Percentiles rank a stretch among this genome's conserved stretches.
Conservation (phyloP, 139 green algal genomes). For the Tetraselmis chui region DNA sequence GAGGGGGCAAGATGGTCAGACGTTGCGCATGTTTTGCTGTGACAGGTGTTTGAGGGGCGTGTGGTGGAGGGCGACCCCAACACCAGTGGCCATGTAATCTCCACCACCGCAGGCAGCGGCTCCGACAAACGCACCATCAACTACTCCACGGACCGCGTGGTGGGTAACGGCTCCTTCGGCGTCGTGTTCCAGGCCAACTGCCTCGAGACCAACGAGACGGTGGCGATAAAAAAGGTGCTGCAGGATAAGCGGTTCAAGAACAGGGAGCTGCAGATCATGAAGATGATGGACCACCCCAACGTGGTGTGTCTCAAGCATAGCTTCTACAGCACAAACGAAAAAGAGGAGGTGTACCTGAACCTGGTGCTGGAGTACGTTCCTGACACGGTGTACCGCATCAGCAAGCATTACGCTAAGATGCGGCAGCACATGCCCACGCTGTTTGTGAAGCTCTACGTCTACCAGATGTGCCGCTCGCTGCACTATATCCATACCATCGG, state of each 20-base stretch:
- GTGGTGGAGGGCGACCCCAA: constrained; percentile 61
- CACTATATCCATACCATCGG: constrained; percentile 72
- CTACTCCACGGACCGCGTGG: constrained; percentile 86
- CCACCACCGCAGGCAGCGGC: constrained; percentile 20
- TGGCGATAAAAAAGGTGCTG: constrained; percentile 99
- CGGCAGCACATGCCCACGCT: constrained; percentile 87
- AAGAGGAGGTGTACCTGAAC: constrained; percentile 81
- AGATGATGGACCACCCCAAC: constrained; percentile 92
- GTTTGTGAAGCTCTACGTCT: constrained; percentile 93
- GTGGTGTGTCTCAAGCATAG: constrained; percentile 95
- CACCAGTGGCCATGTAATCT: constrained; percentile 43
- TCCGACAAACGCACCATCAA: constrained; percentile 52
- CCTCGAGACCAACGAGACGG: constrained; percentile 89
- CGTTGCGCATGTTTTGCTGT: too few relatives aligned
- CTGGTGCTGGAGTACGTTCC: constrained; percentile 98
- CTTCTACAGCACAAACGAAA: constrained; percentile 85
- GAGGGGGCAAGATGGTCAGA: too few relatives aligned
- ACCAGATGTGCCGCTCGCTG: constrained; percentile 86
- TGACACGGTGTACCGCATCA: constrained; percentile 94
- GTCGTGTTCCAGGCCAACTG: constrained; percentile 94
- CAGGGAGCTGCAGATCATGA: constrained; percentile 98
- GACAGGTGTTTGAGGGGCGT: constrained; percentile 56
- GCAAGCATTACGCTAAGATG: constrained; percentile 93
- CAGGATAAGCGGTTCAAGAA: constrained; percentile 99
- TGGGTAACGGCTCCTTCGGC: constrained; percentile 97